Evolutionary conservation across 2,329 filamentous ascomycete species (phyloP).

Genomic region (Arthrocladium fulminans): DNA sequence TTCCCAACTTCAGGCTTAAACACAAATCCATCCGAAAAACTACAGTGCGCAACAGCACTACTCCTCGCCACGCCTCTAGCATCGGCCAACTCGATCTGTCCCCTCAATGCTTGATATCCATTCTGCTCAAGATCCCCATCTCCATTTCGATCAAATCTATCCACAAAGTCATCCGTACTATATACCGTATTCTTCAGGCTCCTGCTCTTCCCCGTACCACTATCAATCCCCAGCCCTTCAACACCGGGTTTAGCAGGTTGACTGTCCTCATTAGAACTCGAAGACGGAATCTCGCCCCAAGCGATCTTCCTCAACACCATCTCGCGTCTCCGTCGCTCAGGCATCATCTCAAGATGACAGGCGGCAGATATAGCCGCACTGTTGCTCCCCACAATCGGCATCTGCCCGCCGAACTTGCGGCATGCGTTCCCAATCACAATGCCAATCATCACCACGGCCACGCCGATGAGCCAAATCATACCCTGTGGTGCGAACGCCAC

Average conservation of each 20-base stretch:
- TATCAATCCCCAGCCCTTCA: conserved; percentile 6
- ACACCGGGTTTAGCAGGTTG: too few relatives aligned
- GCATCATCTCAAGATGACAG: conserved; percentile 23
- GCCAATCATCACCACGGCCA: conserved; percentile 16
- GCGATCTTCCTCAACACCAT: conserved; percentile 19
- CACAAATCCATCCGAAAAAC: conserved; percentile 20
- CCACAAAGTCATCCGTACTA: not conserved
- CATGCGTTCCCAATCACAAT: conserved; percentile 16
- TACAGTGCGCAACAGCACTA: conserved; percentile 21
- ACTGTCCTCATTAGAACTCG: not conserved
- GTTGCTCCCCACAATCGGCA: conserved; percentile 27
- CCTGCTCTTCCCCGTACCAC: conserved; percentile 5
- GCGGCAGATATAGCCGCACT: conserved; percentile 29
- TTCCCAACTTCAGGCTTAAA: conserved; percentile 16
- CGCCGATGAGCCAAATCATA: conserved; percentile 17
- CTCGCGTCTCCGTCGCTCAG: conserved; percentile 13
- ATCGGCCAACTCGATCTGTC: conserved; percentile 9
- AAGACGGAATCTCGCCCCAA: conserved; percentile 21
- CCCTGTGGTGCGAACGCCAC: conserved; percentile 23
- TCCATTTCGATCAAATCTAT: conserved; percentile 4
- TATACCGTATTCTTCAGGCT: not conserved
- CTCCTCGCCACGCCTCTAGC: conserved; percentile 10
- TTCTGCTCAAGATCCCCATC: conserved; percentile 11
- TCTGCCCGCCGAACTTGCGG: conserved; percentile 21
- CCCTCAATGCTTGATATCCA: conserved; percentile 10